Conservation (phyloP, 2,329 filamentous ascomycete genomes). For the Verticillium dahliae region DNA sequence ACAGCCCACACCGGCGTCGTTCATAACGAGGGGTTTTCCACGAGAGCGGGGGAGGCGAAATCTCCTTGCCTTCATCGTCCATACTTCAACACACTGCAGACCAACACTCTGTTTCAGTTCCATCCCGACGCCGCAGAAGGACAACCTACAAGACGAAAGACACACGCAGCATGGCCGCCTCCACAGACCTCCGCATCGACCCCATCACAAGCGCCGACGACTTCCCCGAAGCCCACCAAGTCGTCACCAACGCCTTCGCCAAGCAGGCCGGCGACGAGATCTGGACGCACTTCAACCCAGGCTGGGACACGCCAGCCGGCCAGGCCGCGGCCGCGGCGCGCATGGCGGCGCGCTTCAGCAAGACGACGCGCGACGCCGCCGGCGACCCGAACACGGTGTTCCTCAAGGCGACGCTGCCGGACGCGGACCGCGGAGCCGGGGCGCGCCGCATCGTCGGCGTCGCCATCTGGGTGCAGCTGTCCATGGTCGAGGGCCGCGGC, state of each 20-base stretch:
- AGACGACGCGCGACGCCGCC: constrained; percentile 28
- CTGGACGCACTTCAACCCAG: constrained; percentile 45
- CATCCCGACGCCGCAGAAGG: too few species aligned
- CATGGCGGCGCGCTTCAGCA: constrained; percentile 33
- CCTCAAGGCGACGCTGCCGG: constrained; percentile 44
- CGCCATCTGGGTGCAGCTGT: constrained; percentile 49
- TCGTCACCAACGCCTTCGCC: constrained; percentile 34
- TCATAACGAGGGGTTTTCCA: too few species aligned
- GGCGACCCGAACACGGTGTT: constrained; percentile 44
- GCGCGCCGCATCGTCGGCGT: constrained; percentile 36
- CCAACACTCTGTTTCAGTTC: not conserved
- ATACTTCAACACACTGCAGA: too few species aligned
- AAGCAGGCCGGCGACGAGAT: constrained; percentile 41
- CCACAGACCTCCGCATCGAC: constrained; percentile 15
- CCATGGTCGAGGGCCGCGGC: constrained; percentile 40
- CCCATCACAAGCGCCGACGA: constrained; percentile 20
- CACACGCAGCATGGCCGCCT: not conserved
- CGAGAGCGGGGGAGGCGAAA: too few species aligned
- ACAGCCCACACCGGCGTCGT: too few species aligned
- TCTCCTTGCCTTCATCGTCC: too few species aligned
- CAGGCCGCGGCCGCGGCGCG: constrained; percentile 24
- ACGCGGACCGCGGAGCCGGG: constrained; percentile 14
- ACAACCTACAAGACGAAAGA: not conserved
- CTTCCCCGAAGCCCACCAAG: constrained; percentile 17
- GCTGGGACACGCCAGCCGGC: constrained; percentile 45